phyloP scores from a whole-genome alignment of 805 yeast genomes.

The Cyberlindnera xylosilytica region DNA sequence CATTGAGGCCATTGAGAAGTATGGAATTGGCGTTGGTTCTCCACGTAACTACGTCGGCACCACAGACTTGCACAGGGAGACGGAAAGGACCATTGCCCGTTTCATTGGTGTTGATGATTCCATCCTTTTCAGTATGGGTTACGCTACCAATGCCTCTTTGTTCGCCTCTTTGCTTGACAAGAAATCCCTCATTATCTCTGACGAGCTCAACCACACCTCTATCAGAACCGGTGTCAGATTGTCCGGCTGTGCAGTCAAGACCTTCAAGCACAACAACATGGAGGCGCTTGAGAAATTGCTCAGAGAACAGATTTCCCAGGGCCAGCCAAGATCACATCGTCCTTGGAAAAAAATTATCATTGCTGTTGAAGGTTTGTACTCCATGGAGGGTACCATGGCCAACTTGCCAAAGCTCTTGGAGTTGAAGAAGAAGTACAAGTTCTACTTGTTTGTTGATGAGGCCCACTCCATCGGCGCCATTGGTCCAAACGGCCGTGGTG shows the following conservation, averaged over 20 bases:
- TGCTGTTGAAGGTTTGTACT: constrained; percentile 87
- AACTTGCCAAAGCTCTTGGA: constrained; percentile 65
- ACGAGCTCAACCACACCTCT: constrained; percentile 92
- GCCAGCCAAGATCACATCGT: constrained; percentile 77
- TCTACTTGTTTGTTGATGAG: constrained; percentile 90
- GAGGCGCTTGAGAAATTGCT: constrained; percentile 73
- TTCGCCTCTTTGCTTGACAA: constrained; percentile 82
- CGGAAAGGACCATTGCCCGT: constrained; percentile 76
- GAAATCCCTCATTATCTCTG: constrained; percentile 88
- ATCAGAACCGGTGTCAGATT: constrained; percentile 92
- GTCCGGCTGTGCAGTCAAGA: constrained; percentile 90
- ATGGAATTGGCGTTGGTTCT: constrained; percentile 79
- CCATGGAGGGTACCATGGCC: constrained; percentile 77
- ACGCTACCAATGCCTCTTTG: constrained; percentile 89
- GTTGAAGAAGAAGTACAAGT: constrained; percentile 82
- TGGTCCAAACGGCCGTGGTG: constrained; percentile 92
- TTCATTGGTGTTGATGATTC: constrained; percentile 92
- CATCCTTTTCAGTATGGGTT: constrained; percentile 87
- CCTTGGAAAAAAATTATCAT: constrained; percentile 92
- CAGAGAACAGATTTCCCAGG: constrained; percentile 58
- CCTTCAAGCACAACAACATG: constrained; percentile 88
- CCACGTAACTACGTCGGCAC: constrained; percentile 76
- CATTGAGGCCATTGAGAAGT: constrained; percentile 53
- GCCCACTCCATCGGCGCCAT: constrained; percentile 99
- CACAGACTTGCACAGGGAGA: constrained; percentile 63